phyloP scores from a whole-genome alignment of 106 monocot species.

The Chionographis japonica region DNA sequence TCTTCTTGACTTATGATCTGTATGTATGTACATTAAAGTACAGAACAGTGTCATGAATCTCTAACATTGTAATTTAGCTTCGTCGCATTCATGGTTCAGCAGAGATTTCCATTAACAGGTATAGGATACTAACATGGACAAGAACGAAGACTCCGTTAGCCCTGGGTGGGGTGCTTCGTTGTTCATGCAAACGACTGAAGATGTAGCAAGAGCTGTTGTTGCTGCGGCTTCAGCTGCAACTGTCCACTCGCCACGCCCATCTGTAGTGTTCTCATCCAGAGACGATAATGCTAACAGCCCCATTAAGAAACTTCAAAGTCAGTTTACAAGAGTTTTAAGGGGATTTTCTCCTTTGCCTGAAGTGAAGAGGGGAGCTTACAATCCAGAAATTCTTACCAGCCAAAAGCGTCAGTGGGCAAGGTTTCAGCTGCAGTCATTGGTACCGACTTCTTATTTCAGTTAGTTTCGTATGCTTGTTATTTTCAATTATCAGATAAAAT shows the following conservation, averaged over 20 bases:
- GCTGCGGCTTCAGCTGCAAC: conserved; percentile 59
- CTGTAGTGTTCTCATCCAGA: conserved; percentile 70
- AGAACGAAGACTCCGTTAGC: conserved; percentile 57
- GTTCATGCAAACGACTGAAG: conserved; percentile 70
- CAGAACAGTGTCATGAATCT: too few relatives aligned
- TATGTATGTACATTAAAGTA: too few relatives aligned
- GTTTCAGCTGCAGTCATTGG: conserved; percentile 71
- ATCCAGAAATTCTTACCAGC: conserved; percentile 89
- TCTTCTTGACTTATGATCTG: too few relatives aligned
- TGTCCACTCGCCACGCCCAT: conserved; percentile 58
- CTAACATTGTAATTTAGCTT: too few relatives aligned
- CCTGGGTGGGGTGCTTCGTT: conserved; percentile 51
- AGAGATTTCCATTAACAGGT: neutral
- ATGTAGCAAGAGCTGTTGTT: conserved; percentile 49
- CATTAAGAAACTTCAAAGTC: conserved; percentile 75
- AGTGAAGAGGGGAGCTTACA: conserved; percentile 63
- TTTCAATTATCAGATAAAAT: neutral
- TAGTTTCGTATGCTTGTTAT: neutral
- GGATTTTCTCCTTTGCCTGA: conserved; percentile 77
- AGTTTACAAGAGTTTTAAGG: conserved; percentile 58
- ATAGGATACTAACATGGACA: conserved; percentile 38
- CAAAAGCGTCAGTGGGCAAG: conserved; percentile 97
- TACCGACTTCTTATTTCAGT: conserved; percentile 24
- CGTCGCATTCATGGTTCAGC: neutral
- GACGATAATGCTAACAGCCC: conserved; percentile 58